Conservation (phyloP, 2,329 filamentous ascomycete genomes). For the Cadophora malorum region DNA sequence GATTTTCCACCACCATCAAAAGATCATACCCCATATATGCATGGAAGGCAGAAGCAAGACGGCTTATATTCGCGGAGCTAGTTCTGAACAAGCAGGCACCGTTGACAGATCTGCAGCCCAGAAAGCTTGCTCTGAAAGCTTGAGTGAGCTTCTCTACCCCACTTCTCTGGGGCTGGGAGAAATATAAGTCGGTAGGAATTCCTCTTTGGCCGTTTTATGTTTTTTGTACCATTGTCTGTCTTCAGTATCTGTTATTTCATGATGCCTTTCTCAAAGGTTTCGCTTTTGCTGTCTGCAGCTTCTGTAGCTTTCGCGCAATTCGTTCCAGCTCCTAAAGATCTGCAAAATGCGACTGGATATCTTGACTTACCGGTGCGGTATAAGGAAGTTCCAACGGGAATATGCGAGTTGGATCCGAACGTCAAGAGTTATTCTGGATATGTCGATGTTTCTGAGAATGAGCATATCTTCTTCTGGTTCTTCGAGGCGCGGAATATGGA, state of each 20-base stretch:
- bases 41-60: constrained; percentile 6
- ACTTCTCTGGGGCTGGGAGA: background rate
- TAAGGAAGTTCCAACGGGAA: constrained; percentile 55
- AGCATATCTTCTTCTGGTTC: constrained; percentile 54
- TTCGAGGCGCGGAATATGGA: constrained; percentile 53
- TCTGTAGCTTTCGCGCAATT: constrained; percentile 44
- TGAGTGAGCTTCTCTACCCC: background rate
- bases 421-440: constrained; percentile 53
- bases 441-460: constrained; percentile 49
- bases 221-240: background rate
- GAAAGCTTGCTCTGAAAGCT: constrained; percentile 15
- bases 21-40: background rate
- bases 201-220: background rate
- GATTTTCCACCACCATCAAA: background rate
- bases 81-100: constrained; percentile 8
- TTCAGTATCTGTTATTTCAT: background rate
- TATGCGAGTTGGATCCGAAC: constrained; percentile 51
- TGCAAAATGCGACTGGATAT: constrained; percentile 47
- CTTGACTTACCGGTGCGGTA: constrained; percentile 53
- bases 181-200: constrained; percentile 7
- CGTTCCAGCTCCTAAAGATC: constrained; percentile 47
- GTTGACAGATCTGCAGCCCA: background rate
- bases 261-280: constrained; percentile 20
- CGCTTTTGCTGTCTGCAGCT: constrained; percentile 23
- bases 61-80: background rate